A percentile compares a stretch with the other conserved stretches of the same genome.
Conservation (phyloP, 1,139 yeast genomes). For the Geotrichum reessii region DNA sequence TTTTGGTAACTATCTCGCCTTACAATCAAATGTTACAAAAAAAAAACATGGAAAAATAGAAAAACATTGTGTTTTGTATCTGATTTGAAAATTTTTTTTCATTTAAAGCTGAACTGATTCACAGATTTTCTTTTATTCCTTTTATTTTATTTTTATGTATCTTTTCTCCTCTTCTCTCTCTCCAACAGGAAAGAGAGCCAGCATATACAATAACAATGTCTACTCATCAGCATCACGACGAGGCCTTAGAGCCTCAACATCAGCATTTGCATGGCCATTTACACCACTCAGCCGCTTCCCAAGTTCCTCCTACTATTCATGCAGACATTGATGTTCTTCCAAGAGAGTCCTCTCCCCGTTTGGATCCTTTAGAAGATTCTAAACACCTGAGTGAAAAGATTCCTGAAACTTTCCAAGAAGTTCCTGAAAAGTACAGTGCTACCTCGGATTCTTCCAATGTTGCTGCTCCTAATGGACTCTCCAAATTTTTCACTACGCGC, state of each 20-base stretch:
- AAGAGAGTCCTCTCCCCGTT: conserved; percentile 23
- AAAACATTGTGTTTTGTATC: neutral
- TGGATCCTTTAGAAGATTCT: neutral
- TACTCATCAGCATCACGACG: conserved; percentile 5
- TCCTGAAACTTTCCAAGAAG: neutral
- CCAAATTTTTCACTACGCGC: conserved; percentile 24
- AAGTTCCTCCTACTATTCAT: conserved; percentile 26
- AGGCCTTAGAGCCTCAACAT: conserved; percentile 13
- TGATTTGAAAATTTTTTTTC: neutral
- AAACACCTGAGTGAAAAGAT: neutral
- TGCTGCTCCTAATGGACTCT: neutral
- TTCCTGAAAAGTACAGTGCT: neutral
- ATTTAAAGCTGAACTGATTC: conserved; percentile 84
- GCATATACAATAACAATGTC: neutral
- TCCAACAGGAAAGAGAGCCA: conserved; percentile 24
- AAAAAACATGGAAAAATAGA: neutral
- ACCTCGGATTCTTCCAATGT: neutral
- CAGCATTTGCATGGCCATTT: conserved; percentile 31
- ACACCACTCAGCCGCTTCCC: conserved; percentile 27
- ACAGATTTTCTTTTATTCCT: conserved; percentile 56
- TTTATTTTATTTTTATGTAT: conserved; percentile 34
- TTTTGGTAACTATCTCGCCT: neutral
- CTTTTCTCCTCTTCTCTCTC: conserved; percentile 28
- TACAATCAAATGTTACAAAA: neutral
- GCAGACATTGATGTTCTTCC: conserved; percentile 28